Base-by-base conservation (phyloP, 139 green algal genomes). In the Bryopsis sp. region DNA sequence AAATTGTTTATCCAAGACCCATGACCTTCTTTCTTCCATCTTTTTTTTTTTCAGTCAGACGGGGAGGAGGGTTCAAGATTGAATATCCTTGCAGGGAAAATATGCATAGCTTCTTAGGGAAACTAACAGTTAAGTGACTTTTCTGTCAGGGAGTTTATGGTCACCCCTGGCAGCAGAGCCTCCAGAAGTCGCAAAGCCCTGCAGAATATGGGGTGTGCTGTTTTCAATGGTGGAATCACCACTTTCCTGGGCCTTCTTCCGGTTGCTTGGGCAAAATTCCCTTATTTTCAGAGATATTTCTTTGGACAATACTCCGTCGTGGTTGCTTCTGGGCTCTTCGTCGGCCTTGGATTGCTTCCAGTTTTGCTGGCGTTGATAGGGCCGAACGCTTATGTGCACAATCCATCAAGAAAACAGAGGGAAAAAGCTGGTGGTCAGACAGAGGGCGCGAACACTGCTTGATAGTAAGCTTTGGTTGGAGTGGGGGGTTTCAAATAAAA, bases 81-180 rank as follows among this genome's bases (percentile, higher is more conserved):
- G n/a, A n/a, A n/a, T n/a, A n/a, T n/a, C n/a, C n/a, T n/a, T n/a
- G n/a, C n/a, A n/a, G n/a, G n/a, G n/a, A n/a, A n/a, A n/a, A n/a
- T n/a, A n/a, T n/a, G n/a, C n/a, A n/a, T n/a, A n/a, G n/a, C n/a
- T n/a, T n/a, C n/a, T n/a, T n/a, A n/a, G n/a, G n/a, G n/a, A n/a
- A n/a, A n/a, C n/a, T n/a, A n/a, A n/a, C n/a, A n/a, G n/a, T n/a
- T n/a, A n/a, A n/a, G n/a, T n/a, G n/a, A n/a, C n/a, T n/a, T n/a
- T n/a, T n/a, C n/a, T n/a, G n/a, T n/a, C n/a, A n/a, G 62, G n/a
- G 38, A 54, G 19, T 69, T 69, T n/a, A 69, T 69, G 62, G 15
- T 69, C 11, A n/a, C 62, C 3, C 3, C 11, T 8, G 62, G 62
- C 5, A 36, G 54, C 43, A 35, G 62, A 22, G 8, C 43, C 7